Base-by-base conservation (phyloP, 192 early-diverging fungal genomes). In the Tieghemiomyces parasiticus region DNA sequence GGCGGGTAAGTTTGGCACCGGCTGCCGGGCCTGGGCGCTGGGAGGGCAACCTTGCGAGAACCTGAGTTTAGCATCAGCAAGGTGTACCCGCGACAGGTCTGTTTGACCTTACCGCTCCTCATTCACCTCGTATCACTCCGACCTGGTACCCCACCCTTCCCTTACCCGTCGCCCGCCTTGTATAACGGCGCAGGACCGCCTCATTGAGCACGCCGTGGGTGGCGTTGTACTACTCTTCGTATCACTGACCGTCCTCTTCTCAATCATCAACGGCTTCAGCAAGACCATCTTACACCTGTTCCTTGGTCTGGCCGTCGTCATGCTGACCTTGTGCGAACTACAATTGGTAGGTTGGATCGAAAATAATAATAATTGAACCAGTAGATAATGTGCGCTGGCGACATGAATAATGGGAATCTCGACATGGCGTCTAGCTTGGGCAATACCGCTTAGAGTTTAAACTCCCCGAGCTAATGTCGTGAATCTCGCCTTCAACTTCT, bases 321-420 rank as follows among this genome's bases (percentile, higher is more conserved):
- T 69, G 48, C 59, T 77, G 29, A 62, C 75, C 19, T 55, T 56
- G 4, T 64, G 74, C 35, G 62, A 72, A n/a, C 59, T 70, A 45
- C 75, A 67, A 6, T 65, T 77, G 35, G 62, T 61, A 53, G 20
- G 60, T 52, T n/a, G n/a, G n/a, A n/a, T n/a, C n/a, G n/a, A n/a
- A n/a, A n/a, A n/a, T n/a, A n/a, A n/a, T n/a, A n/a, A n/a, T n/a
- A n/a, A n/a, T n/a, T n/a, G n/a, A n/a, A n/a, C n/a, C n/a, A n/a
- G n/a, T n/a, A n/a, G n/a, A n/a, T n/a, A n/a, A n/a, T n/a, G n/a
- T n/a, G n/a, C n/a, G n/a, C n/a, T n/a, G n/a, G n/a, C n/a, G n/a
- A n/a, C n/a, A n/a, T n/a, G n/a, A n/a, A n/a, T n/a, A n/a, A n/a
- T n/a, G n/a, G n/a, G n/a, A n/a, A n/a, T n/a, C n/a, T n/a, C n/a